Evolutionary conservation across 352 stramenopile genomes (phyloP).

Genomic region (Globisporangium takayamanum): DNA sequence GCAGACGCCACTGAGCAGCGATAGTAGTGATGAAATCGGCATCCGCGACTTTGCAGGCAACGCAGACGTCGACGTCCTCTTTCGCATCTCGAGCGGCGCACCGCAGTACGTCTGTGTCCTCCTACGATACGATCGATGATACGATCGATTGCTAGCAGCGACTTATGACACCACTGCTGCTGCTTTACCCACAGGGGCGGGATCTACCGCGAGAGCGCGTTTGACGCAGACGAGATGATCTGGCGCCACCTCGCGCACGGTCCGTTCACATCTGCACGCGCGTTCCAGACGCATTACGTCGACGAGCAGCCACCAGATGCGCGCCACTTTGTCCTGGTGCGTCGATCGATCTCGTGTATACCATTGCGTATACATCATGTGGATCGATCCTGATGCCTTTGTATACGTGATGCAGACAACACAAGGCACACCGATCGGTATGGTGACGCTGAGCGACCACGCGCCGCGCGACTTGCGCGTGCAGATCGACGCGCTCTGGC

Average conservation of each 20-base stretch:
- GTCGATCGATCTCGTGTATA: neutral
- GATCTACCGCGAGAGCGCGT: constrained; percentile 54
- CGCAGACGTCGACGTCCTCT: constrained; percentile 27
- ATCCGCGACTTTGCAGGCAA: constrained; percentile 38
- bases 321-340: constrained; percentile 59
- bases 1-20: constrained; percentile 17
- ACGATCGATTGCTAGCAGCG: neutral
- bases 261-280: constrained; percentile 34
- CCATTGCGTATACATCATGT: neutral
- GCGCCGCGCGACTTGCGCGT: constrained; percentile 74
- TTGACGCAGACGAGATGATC: constrained; percentile 72
- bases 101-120: constrained; percentile 18
- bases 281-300: constrained; percentile 36
- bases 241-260: constrained; percentile 67
- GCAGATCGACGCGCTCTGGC: constrained; percentile 75
- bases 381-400: neutral
- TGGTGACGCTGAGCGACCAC: constrained; percentile 69
- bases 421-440: constrained; percentile 57
- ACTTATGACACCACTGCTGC: neutral
- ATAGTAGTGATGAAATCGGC: constrained; percentile 27
- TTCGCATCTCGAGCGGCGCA: constrained; percentile 44
- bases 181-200: constrained; percentile 20
- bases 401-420: constrained; percentile 20
- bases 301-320: constrained; percentile 20
- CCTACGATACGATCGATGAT: neutral